phyloP scores from a whole-genome alignment of 108 stramenopile species.

The Nitzschia sp. region DNA sequence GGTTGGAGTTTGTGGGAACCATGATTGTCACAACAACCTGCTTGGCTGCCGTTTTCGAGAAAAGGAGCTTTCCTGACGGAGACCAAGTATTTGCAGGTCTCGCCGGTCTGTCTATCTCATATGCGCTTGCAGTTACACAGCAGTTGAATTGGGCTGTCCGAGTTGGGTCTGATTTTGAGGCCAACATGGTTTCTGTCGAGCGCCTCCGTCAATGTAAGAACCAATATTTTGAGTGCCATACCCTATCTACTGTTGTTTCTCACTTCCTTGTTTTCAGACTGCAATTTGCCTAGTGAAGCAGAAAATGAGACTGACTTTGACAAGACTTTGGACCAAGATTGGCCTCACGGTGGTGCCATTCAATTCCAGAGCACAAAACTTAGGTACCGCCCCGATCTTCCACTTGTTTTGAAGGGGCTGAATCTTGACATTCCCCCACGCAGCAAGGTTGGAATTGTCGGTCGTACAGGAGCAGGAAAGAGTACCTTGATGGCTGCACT shows the following conservation, averaged over 20 bases:
- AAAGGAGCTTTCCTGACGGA: conserved; percentile 22
- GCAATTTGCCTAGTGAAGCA: conserved; percentile 49
- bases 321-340: conserved; percentile 28
- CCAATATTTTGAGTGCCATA: neutral
- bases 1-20: conserved; percentile 82
- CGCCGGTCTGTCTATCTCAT: conserved; percentile 87
- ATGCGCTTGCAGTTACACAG: conserved; percentile 86
- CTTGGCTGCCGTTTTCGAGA: conserved; percentile 58
- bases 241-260: neutral
- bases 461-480: conserved; percentile 46
- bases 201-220: conserved; percentile 55
- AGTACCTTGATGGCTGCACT: conserved; percentile 68
- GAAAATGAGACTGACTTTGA: conserved; percentile 32
- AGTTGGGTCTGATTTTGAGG: conserved; percentile 84
- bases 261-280: conserved; percentile 24
- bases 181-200: conserved; percentile 84
- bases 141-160: conserved; percentile 88
- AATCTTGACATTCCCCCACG: conserved; percentile 51
- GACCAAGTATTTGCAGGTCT: conserved; percentile 66
- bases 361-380: conserved; percentile 56
- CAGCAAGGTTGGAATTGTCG: conserved; percentile 53
- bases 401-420: conserved; percentile 79
- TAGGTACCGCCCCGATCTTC: conserved; percentile 72
- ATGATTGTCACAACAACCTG: conserved; percentile 53
- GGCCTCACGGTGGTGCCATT: conserved; percentile 73